Evolutionary conservation across 164 flowering plant species (phyloP), one percentile per base, ranked within the genome.

Genomic region (Sextonia rubra): DNA sequence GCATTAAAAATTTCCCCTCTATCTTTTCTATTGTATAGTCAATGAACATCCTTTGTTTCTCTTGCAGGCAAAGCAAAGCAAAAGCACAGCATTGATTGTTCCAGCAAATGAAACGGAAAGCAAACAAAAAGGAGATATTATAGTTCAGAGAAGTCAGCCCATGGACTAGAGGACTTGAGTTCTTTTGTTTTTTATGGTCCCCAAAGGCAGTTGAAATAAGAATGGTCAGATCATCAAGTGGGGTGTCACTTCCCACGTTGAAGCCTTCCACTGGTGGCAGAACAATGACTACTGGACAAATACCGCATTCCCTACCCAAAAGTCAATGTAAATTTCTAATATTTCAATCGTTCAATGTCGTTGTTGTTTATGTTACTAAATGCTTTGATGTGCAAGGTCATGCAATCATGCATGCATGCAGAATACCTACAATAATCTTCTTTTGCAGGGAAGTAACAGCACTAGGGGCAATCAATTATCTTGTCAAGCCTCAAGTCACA

Each of bases 51-150:
- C 32, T 12, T 12, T 69, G 22, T 15, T 24, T 49, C 49, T 69
- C n/a, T 55, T 80, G 80, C 90, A 89, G 94, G 94, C 77, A 86
- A 88, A 72, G 77, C 75, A 80, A 90, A 80, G 55, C 76, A 76
- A 76, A 85, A 56, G 77, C 87, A 88, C 70, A 78, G 25, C 27
- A 60, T 64, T 11, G 83, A 81, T 25, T 90, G 90, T 76, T 73
- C 81, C 48, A 83, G 63, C 73, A 80, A 69, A 68, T 63, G 12
- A 69, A 68, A 64, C 71, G 29, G 25, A 67, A 62, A 71, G 64
- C 1, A 14, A 9, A 61, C 29, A 23, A 52, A 18, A 52, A 52
- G 58, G n/a, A 52, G n/a, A 20, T 15, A 52, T 4, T 15, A 52
- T 11, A 52, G n/a, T 3, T 3, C 17, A 52, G 1, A 20, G 58